These are phyloP conservation scores for Heliocybe sulcata DNA, from an alignment of 1,284 basidiomycete genomes.

Conservation along the genomic window DNA sequence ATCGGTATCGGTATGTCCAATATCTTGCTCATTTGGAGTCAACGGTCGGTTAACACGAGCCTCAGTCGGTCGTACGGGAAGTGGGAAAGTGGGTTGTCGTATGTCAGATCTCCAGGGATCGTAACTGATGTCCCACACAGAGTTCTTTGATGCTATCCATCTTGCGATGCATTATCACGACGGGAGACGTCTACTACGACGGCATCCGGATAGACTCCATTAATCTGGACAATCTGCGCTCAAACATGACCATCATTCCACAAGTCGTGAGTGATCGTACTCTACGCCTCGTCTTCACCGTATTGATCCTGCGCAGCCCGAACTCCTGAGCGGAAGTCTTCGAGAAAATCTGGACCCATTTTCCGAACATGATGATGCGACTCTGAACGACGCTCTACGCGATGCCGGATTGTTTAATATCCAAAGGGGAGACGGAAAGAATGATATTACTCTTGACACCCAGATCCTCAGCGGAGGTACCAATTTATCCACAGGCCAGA, in stretches of 20 bases:
- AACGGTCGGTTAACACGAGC: background rate
- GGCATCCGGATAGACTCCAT: constrained; percentile 19
- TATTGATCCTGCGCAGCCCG: constrained; percentile 26
- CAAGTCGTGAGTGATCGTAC: constrained; percentile 30
- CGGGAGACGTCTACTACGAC: constrained; percentile 33
- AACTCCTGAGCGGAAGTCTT: constrained; percentile 26
- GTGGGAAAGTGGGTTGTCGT: constrained; percentile 40
- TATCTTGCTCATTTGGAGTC: background rate
- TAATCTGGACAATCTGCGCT: constrained; percentile 36
- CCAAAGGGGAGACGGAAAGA: constrained; percentile 18
- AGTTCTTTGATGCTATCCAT: constrained; percentile 33
- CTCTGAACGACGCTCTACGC: constrained; percentile 20
- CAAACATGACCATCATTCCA: constrained; percentile 39
- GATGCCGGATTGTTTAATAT: constrained; percentile 23
- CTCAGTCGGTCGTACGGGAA: constrained; percentile 68
- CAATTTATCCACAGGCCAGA: constrained; percentile 17
- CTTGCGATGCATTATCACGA: constrained; percentile 32
- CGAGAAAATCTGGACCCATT: constrained; percentile 39
- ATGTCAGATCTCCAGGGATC: background rate
- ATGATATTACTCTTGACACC: constrained; percentile 25
- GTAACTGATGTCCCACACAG: constrained; percentile 10
- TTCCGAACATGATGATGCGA: constrained; percentile 41
- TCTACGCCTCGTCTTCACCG: background rate
- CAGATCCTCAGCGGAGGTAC: constrained; percentile 23
- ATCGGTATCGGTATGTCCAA: constrained; percentile 36